Evolutionary conservation across 2,329 filamentous ascomycete genomes (phyloP), one percentile per base, ranked within the genome.

Genomic region (Torrubiella hemipterigena): DNA sequence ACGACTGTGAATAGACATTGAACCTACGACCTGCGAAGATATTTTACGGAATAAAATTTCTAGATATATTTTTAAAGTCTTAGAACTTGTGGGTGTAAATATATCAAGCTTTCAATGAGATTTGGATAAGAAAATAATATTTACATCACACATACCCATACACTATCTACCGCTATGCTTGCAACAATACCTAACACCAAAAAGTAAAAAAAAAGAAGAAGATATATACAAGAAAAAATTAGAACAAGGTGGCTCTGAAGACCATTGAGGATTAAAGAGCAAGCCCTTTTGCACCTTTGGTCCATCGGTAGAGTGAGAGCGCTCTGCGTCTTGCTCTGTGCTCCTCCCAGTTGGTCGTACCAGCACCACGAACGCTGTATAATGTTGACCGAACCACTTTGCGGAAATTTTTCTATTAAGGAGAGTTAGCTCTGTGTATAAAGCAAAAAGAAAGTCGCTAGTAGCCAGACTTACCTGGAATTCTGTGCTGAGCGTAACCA

Each of bases 231-330:
- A n/a, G n/a, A n/a, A n/a, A n/a, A n/a, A n/a, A n/a, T n/a, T n/a
- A n/a, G n/a, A n/a, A n/a, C n/a, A n/a, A n/a, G n/a, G n/a, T n/a
- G n/a, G n/a, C n/a, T n/a, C n/a, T n/a, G n/a, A n/a, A n/a, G n/a
- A n/a, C n/a, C n/a, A n/a, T n/a, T n/a, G n/a, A 5, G 5, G 5
- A 11, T 46, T 31, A 55, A 27, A 56, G 32, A 3, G 45, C 53
- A 22, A 58, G 27, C 0, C 54, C 54, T 18, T 47, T 54, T 5
- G 51, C 51, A 1, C 54, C 54, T 30, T 46, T 51, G 3, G 53
- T 69, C 66, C 66, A 70, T 27, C 65, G 56, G 40, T 71, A 71
- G 27, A 69, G 45, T 6, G 65, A 66, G n/a, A 71, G 50, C 35
- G 67, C 65, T 33, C 63, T 52, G 10, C 65, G 52, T 42, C 55